Conservation (phyloP, 305 asterid species). For the Fraxinus sp. region DNA sequence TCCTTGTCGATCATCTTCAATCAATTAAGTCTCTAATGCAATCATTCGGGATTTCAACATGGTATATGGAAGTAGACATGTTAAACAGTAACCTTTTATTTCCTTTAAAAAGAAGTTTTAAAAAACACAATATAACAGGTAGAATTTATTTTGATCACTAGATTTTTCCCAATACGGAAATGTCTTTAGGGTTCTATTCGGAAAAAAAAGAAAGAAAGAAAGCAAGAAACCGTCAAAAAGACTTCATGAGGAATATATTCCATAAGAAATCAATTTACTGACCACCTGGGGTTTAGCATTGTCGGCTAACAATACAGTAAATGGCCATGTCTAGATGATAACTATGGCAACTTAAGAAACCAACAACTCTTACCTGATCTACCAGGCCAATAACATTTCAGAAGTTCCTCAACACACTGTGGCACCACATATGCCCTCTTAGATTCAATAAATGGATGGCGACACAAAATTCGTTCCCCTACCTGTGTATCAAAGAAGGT, state of each 20-base stretch:
- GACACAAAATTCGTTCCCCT: constrained; percentile 86
- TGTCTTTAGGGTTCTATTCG: not conserved
- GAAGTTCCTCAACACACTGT: constrained; percentile 87
- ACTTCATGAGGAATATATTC: not conserved
- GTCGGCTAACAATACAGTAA: not conserved
- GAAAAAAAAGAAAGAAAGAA: not conserved
- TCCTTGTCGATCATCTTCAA: no score
- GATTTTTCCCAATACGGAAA: not conserved
- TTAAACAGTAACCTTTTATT: not conserved
- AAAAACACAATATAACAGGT: not conserved
- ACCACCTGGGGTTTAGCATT: not conserved
- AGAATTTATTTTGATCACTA: not conserved
- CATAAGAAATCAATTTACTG: not conserved
- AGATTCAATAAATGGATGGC: constrained; percentile 95
- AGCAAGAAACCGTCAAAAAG: not conserved
- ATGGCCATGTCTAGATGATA: not conserved
- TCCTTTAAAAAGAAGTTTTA: not conserved
- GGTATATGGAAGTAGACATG: not conserved
- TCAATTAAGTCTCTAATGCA: no score
- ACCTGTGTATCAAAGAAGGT: constrained; percentile 42
- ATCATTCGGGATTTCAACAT: no score
- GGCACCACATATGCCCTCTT: constrained; percentile 98
- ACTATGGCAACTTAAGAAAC: not conserved
- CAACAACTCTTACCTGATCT: constrained; percentile 49
- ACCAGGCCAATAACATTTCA: constrained; percentile 95